Base-by-base conservation (phyloP, 768 basidiomycete genomes). In the Mycena albidolilacea region DNA sequence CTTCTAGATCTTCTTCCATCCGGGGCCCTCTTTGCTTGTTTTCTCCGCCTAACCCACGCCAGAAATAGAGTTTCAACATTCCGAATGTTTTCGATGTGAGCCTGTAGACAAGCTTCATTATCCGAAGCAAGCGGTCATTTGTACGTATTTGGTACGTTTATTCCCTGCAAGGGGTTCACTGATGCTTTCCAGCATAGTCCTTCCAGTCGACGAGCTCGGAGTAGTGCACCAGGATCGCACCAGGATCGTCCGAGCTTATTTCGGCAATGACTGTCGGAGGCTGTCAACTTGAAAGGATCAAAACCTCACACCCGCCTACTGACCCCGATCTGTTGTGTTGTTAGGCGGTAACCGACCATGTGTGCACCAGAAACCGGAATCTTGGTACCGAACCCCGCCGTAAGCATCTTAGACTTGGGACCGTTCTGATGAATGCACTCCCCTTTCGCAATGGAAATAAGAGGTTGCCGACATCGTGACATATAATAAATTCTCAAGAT, bases 391-490 rank as follows among this genome's bases (percentile, higher is more conserved):
- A 50, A 55, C 38, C 15, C 39, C 19, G 10, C 38, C 23, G 21
- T 17, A 6, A 19, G 39, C 35, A n/a, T 35, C 61, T 59, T 43
- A 21, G 21, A 8, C 43, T 50, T 17, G 12, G 38, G n/a, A 67
- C 70, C 55, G 59, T 59, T 59, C 62, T 69, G 72, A 69, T 73
- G 48, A 30, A 21, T 14, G 23, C 21, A 41, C 23, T 60, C 67
- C 71, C 61, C 65, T 68, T 64, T 59, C 30, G 66, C 50, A n/a
- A 72, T 71, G 48, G 19, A 58, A 64, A 70, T 63, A 67, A 67
- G 43, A 52, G 50, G 58, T 58, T 54, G 48, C 54, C 30, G 41
- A 1, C 23, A 50, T 21, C 21, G 67, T 30, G 52, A 64, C 48
- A 69, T 60, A 66, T 61, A 59, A 66, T 61, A 59, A 30, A 60